phyloP scores from a whole-genome alignment of 768 basidiomycete genomes.

The Tulasnella sp. region DNA sequence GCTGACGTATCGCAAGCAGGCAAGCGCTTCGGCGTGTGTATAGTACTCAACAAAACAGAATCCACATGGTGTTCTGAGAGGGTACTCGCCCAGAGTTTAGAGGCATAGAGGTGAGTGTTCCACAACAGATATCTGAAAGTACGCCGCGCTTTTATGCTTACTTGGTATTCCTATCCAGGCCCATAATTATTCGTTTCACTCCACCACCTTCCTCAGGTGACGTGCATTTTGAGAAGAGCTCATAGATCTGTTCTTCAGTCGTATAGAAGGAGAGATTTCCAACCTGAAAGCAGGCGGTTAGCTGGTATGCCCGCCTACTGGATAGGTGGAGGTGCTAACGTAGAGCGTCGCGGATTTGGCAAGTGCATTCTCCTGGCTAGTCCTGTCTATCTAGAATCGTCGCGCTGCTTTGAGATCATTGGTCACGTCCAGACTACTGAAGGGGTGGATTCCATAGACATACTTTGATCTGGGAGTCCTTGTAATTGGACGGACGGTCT shows the following conservation, averaged over 20 bases:
- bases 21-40: conserved; percentile 85
- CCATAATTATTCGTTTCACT: conserved; percentile 92
- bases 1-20: conserved; percentile 85
- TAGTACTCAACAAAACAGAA: conserved; percentile 98
- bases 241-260: conserved; percentile 93
- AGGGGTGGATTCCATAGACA: conserved; percentile 13
- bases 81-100: conserved; percentile 5
- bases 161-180: conserved; percentile 83
- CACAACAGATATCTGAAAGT: too few species aligned
- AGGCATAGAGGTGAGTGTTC: too few species aligned
- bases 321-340: too few species aligned
- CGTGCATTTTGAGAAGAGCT: conserved; percentile 83
- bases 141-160: too few species aligned
- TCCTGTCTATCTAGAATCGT: conserved; percentile 40
- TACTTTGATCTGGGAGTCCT: conserved; percentile 78
- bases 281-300: conserved; percentile 38
- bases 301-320: too few species aligned
- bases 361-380: conserved; percentile 70
- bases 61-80: conserved; percentile 71
- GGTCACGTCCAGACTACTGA: neutral
- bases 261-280: conserved; percentile 92
- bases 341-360: conserved; percentile 82
- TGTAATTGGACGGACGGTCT: conserved; percentile 95
- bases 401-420: conserved; percentile 1
- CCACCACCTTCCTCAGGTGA: conserved; percentile 79